These are phyloP conservation scores for Taiwanofungus camphoratus DNA, from an alignment of 1,284 basidiomycete species.

Conservation along the genomic window DNA sequence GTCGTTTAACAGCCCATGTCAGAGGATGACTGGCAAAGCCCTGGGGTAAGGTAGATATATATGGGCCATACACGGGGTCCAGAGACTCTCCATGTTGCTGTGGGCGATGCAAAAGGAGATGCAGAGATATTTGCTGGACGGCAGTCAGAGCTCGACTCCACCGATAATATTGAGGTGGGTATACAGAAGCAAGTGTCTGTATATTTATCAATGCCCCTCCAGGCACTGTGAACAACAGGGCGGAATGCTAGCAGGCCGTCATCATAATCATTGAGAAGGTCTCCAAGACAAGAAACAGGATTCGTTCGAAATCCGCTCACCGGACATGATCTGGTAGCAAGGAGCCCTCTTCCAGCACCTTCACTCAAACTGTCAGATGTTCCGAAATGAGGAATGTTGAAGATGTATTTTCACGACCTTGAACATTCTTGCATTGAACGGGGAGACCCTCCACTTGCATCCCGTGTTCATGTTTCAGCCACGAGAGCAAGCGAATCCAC, in stretches of 20 bases:
- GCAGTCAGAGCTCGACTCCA: slow-evolving; percentile 38
- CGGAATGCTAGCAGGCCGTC: slow-evolving; percentile 37
- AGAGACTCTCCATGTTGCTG: slow-evolving; percentile 30
- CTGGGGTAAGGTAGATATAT: slow-evolving; percentile 67
- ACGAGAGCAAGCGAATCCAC: slow-evolving; percentile 50
- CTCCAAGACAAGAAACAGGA: background rate
- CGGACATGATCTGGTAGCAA: slow-evolving; percentile 41
- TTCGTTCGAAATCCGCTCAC: slow-evolving; percentile 29
- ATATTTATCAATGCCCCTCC: slow-evolving; percentile 64
- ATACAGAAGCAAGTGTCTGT: slow-evolving; percentile 52
- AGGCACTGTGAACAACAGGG: slow-evolving; percentile 63
- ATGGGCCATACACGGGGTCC: slow-evolving; percentile 67
- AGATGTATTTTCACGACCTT: slow-evolving; percentile 16
- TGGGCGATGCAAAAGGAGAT: slow-evolving; percentile 37
- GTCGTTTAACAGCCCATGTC: slow-evolving; percentile 51
- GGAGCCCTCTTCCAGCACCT: slow-evolving; percentile 72
- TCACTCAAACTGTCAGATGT: background rate
- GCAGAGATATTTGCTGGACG: slow-evolving; percentile 46
- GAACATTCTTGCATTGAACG: slow-evolving; percentile 38
- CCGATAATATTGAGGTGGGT: slow-evolving; percentile 31
- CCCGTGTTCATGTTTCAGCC: slow-evolving; percentile 47
- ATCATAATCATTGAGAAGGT: background rate
- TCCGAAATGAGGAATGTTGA: background rate
- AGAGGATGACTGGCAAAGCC: slow-evolving; percentile 73
- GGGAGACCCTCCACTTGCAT: slow-evolving; percentile 34